Base-by-base conservation (phyloP, 2,329 filamentous ascomycete species). In the Verticillium alfalfae region DNA sequence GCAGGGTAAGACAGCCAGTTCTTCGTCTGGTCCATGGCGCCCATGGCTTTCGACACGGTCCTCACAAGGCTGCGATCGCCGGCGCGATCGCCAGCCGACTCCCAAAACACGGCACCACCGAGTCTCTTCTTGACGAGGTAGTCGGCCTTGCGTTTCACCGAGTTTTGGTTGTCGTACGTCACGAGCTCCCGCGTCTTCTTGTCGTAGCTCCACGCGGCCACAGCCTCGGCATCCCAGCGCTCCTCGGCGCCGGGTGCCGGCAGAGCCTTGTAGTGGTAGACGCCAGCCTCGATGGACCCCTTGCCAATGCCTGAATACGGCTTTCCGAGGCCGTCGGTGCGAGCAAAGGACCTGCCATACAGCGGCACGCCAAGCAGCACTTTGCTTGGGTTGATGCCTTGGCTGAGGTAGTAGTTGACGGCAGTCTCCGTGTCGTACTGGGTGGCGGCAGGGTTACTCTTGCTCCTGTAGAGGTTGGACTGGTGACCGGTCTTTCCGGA, bases 81-180 rank as follows among this genome's bases (percentile, higher is more conserved):
- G 0, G 64, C 67, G 65, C 73, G 77, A 69, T 96, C 92, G 13
- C 86, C 88, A 66, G 85, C 89, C 10, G 86, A 88, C 74, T 96
- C 91, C 92, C 92, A 96, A 83, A 90, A 96, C 80, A 95, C 91
- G 0, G 85, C 88, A 13, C 92, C 92, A 1, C 89, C 91, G 1
- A 96, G 81, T 0, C 83, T 78, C 60, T 80, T 79, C 26, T 76
- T 68, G 66, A 78, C 76, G 66, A 95, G 80, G 69, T 88, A 95
- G 9, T 78, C 71, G 0, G 83, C 83, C 78, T 95, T 96, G 65
- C 76, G 70, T 34, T 71, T 71, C 0, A 84, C 84, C 65, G 88
- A 85, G 37, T 76, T 72, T 0, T 84, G 78, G 4, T 83, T 89
- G 67, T 90, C 88, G 68, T 91, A 95, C 31, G 84, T 86, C 58